Evolutionary conservation across 192 early-diverging fungal genomes (phyloP), one percentile per base, ranked within the genome.

Genomic region (Coemansia sp.): DNA sequence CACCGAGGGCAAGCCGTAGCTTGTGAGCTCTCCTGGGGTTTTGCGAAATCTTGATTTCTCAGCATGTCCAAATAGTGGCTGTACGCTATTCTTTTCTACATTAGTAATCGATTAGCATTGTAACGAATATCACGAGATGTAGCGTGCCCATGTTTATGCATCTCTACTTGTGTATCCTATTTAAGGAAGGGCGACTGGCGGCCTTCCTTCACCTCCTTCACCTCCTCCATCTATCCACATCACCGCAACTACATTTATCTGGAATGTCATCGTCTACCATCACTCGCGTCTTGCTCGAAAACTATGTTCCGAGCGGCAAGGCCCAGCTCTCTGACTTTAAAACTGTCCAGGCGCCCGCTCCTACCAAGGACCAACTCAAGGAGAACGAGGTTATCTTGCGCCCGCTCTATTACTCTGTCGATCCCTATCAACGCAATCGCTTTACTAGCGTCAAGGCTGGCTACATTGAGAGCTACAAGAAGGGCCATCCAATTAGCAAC

Each of bases 361-460:
- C 76, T 0, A 66, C 63, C 25, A 68, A 50, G 23, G 64, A 66
- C 11, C 67, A 73, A 46, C 77, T 79, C 10, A 67, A 64, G 29
- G 65, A 63, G 4, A 44, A 55, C 57, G 65, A 80, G 44, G 67
- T 74, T 4, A 50, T 91, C 25, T 25, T 92, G 7, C 88, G 87
- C 48, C 86, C 84, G 62, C 85, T 91, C n/a, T 90, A 83, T 66
- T 61, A 91, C 39, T 92, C 90, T 1, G 70, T 92, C 9, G 92
- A 94, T 68, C 92, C 90, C 1, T 93, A 93, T 74, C 89, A 90
- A 87, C 78, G 86, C 64, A 74, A 82, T 14, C 89, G 93, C 59
- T 89, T 96, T 89, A 69, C 84, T 42, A 71, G 77, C 2, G 66
- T 58, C 11, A 78, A 63, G 21, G 85, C 83, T 44, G 85, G 84